phyloP scores from a whole-genome alignment of 352 stramenopile genomes.

The Phytopythium vexans region DNA sequence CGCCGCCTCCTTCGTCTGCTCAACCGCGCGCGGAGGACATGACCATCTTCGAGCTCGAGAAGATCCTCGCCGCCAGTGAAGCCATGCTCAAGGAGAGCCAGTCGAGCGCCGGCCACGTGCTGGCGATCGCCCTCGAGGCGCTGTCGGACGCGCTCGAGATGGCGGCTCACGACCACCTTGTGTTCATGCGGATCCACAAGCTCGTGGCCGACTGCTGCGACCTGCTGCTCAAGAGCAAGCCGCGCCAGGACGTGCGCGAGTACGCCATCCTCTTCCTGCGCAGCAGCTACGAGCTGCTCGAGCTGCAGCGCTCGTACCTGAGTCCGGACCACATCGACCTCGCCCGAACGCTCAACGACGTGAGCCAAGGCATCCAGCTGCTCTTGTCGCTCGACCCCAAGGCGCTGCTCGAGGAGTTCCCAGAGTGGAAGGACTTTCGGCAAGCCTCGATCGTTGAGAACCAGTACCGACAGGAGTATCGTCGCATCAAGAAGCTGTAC shows the following conservation, averaged over 20 bases:
- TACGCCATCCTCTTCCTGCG: slow-evolving; percentile 87
- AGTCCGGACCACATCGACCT: slow-evolving; percentile 91
- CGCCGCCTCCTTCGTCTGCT: slow-evolving; percentile 19
- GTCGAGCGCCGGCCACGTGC: slow-evolving; percentile 40
- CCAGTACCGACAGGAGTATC: slow-evolving; percentile 87
- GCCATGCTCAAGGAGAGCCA: slow-evolving; percentile 51
- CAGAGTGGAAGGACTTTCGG: slow-evolving; percentile 84
- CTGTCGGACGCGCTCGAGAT: slow-evolving; percentile 82
- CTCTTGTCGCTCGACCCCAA: slow-evolving; percentile 86
- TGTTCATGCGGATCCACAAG: slow-evolving; percentile 89
- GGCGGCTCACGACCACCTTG: slow-evolving; percentile 79
- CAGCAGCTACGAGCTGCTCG: slow-evolving; percentile 83
- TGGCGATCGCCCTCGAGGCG: slow-evolving; percentile 71
- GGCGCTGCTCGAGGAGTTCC: slow-evolving; percentile 81
- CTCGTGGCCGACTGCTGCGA: slow-evolving; percentile 91
- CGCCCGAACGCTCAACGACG: slow-evolving; percentile 88
- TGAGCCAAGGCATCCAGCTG: slow-evolving; percentile 89
- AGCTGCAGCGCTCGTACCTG: slow-evolving; percentile 81
- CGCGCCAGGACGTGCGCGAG: slow-evolving; percentile 65
- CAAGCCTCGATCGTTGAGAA: slow-evolving; percentile 89
- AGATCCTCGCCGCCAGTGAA: slow-evolving; percentile 51
- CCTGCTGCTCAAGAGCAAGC: slow-evolving; percentile 61
- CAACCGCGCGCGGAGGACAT: slow-evolving; percentile 10
- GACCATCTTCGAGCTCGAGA: slow-evolving; percentile 62
- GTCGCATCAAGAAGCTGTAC: slow-evolving; percentile 90